phyloP scores from a whole-genome alignment of 225 moss, liverwort and hornwort species.

The Climacium dendroides region DNA sequence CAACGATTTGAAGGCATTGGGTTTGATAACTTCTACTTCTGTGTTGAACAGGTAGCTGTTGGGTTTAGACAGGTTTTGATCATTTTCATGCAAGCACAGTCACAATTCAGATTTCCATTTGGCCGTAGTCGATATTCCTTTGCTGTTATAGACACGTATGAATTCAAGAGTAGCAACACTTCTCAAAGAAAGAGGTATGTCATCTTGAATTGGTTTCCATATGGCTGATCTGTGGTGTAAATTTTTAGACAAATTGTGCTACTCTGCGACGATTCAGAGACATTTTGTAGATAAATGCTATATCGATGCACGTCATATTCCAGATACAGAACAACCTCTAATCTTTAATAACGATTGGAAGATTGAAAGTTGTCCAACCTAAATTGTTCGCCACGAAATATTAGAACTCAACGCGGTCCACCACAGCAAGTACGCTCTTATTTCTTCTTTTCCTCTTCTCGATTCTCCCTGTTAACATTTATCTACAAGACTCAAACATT shows the following conservation, averaged over 20 bases:
- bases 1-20: background rate
- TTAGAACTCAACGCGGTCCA: background rate
- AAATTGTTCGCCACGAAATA: background rate
- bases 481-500: too few species aligned
- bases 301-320: background rate
- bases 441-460: background rate
- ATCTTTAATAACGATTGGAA: background rate
- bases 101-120: background rate
- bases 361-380: background rate
- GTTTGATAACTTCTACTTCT: background rate
- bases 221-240: background rate
- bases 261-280: background rate
- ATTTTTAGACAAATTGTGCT: background rate
- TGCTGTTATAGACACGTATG: background rate
- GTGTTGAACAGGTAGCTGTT: background rate
- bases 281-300: background rate
- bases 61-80: background rate
- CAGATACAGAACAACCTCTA: background rate
- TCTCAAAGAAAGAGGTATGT: background rate
- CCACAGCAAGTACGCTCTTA: background rate
- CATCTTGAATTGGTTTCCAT: background rate
- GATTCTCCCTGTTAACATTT: background rate
- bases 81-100: background rate
- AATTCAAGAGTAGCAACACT: background rate
- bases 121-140: background rate